Evolutionary conservation across 2,329 filamentous ascomycete species (phyloP).

Genomic region (Aspergillus melleus): DNA sequence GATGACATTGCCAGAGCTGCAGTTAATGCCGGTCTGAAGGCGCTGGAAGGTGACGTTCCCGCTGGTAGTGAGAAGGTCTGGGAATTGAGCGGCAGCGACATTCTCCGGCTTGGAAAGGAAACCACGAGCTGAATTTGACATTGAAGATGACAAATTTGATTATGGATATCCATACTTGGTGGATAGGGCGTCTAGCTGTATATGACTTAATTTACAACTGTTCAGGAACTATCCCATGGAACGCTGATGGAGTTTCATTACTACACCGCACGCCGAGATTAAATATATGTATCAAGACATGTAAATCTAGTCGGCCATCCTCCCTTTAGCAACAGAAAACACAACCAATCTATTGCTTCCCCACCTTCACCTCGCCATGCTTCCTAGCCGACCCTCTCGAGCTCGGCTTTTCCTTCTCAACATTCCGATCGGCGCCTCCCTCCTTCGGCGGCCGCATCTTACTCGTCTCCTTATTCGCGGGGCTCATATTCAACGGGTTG

Average conservation of each 20-base stretch:
- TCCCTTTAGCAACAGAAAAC: not conserved
- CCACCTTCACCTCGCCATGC: slow-evolving; percentile 25
- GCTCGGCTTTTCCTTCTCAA: slow-evolving; percentile 39
- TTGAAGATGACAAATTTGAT: not conserved
- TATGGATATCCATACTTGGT: not conserved
- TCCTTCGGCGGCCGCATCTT: slow-evolving; percentile 47
- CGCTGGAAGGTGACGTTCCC: slow-evolving; percentile 41
- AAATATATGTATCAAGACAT: not conserved
- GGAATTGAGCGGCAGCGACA: slow-evolving; percentile 38
- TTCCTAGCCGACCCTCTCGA: slow-evolving; percentile 39
- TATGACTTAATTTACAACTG: not conserved
- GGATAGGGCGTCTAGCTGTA: not conserved
- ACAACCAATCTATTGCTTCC: slow-evolving; percentile 4
- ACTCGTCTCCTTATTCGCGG: slow-evolving; percentile 61
- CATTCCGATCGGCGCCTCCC: slow-evolving; percentile 44
- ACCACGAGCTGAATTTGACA: not conserved
- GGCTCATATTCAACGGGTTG: slow-evolving; percentile 60
- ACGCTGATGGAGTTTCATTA: not conserved
- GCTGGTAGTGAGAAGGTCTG: slow-evolving; percentile 43
- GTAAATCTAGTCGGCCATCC: not conserved
- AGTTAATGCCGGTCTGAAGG: slow-evolving; percentile 40
- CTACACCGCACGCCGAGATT: not conserved
- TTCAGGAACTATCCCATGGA: not conserved
- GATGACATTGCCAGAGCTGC: slow-evolving; percentile 61
- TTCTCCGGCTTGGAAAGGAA: slow-evolving; percentile 32